Evolutionary conservation across 2,329 filamentous ascomycete species (phyloP).

Genomic region (Colletotrichum euphorbiae): DNA sequence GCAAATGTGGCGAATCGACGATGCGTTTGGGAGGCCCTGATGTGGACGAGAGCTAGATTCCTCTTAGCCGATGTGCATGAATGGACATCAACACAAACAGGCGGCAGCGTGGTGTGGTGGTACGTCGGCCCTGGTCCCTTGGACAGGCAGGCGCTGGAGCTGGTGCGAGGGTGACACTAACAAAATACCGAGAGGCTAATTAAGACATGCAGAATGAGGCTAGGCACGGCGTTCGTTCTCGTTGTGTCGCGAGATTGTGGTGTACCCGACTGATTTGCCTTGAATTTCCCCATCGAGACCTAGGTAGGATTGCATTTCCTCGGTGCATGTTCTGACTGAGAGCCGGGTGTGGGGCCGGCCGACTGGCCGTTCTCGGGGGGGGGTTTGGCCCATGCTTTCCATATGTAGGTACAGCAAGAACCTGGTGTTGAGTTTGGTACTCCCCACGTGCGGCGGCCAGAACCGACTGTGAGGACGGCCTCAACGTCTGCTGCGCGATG

Average conservation of each 20-base stretch:
- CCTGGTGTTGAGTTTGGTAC: too few species aligned
- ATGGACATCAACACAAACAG: constrained; percentile 10
- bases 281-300: constrained; percentile 35
- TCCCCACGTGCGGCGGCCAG: too few species aligned
- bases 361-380: not conserved
- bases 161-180: constrained; percentile 21
- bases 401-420: not conserved
- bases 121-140: constrained; percentile 8
- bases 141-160: constrained; percentile 13
- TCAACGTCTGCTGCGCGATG: too few species aligned
- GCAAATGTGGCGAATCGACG: not conserved
- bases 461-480: too few species aligned
- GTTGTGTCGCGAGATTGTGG: not conserved
- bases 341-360: constrained; percentile 19
- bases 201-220: constrained; percentile 29
- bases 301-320: constrained; percentile 37
- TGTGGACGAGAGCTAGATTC: constrained; percentile 5
- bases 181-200: constrained; percentile 24
- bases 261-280: not conserved
- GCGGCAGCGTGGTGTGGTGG: constrained; percentile 10
- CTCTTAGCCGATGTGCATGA: constrained; percentile 32
- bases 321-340: constrained; percentile 8
- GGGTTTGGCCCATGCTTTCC: not conserved
- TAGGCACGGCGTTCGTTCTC: not conserved
- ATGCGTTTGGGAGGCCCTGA: not conserved